Conservation (phyloP, 2,329 filamentous ascomycete genomes). For the Aureobasidium lini region DNA sequence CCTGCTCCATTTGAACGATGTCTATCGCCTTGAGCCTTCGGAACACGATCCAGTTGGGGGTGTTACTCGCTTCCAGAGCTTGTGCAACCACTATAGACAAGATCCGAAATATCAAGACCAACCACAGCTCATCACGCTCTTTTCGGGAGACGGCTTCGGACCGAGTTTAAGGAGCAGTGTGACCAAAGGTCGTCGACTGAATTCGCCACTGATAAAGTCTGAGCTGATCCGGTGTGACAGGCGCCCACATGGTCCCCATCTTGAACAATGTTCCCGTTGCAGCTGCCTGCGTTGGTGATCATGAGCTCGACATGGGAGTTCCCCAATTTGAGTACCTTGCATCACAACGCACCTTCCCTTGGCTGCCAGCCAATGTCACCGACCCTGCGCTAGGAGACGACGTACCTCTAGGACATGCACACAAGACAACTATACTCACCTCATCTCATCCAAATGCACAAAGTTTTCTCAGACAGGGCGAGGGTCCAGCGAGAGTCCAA, state of each 20-base stretch:
- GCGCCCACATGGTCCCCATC: conserved; percentile 79
- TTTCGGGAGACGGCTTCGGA: conserved; percentile 90
- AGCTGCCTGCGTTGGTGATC: conserved; percentile 80
- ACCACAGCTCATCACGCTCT: conserved; percentile 65
- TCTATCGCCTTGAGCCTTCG: conserved; percentile 74
- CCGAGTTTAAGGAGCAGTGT: conserved; percentile 82
- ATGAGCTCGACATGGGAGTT: conserved; percentile 88
- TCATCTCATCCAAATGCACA: conserved; percentile 40
- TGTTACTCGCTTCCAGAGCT: conserved; percentile 68
- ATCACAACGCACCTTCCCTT: conserved; percentile 73
- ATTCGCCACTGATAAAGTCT: background rate
- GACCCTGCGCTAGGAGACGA: conserved; percentile 72
- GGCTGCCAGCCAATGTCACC: conserved; percentile 81
- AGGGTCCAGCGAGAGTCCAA: too few species aligned
- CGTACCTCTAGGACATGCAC: conserved; percentile 67
- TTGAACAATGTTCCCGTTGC: conserved; percentile 71
- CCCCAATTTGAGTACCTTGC: conserved; percentile 68
- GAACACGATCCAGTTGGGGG: conserved; percentile 81
- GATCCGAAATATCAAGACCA: conserved; percentile 54
- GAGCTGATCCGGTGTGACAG: conserved; percentile 28
- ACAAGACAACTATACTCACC: conserved; percentile 68
- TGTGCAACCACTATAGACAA: conserved; percentile 66
- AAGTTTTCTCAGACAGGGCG: background rate
- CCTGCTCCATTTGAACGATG: conserved; percentile 88
- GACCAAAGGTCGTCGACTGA: conserved; percentile 60